A percentile compares a stretch with the other conserved stretches of the same genome.
Conservation (phyloP, 2,329 filamentous ascomycete species). For the Chrysosporium queenslandicum region DNA sequence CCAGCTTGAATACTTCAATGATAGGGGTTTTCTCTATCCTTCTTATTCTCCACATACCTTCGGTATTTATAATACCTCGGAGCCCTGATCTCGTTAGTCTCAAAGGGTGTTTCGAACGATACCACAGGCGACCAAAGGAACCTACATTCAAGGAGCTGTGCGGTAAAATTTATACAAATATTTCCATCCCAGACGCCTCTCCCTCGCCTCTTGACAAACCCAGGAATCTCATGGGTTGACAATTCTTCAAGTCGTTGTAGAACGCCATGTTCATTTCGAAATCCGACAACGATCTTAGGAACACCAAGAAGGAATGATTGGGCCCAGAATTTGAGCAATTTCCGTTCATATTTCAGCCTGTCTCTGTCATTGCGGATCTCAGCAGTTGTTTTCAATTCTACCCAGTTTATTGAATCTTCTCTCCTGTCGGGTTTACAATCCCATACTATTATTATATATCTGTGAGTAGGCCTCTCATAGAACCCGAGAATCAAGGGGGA, state of each 20-base stretch:
- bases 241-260: conserved; percentile 66
- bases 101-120: neutral
- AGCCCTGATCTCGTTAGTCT: conserved; percentile 42
- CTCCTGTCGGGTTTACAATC: conserved; percentile 62
- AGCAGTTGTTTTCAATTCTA: conserved; percentile 86
- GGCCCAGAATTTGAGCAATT: conserved; percentile 92
- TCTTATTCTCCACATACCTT: conserved; percentile 73
- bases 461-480: neutral
- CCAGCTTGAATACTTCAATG: conserved; percentile 65
- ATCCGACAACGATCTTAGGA: conserved; percentile 83
- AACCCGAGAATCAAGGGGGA: neutral
- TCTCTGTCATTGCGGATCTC: conserved; percentile 60
- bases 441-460: conserved; percentile 51
- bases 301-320: conserved; percentile 92
- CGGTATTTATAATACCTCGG: conserved; percentile 49
- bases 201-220: conserved; percentile 57
- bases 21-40: conserved; percentile 51
- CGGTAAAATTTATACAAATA: conserved; percentile 83
- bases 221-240: conserved; percentile 67
- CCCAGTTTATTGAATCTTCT: conserved; percentile 70
- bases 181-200: conserved; percentile 78
- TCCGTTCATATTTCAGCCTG: conserved; percentile 68
- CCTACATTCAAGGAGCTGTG: conserved; percentile 65
- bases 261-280: conserved; percentile 62
- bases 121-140: conserved; percentile 18